Conservation (phyloP, 2,329 filamentous ascomycete genomes). For the Botrytis hyacinthi region DNA sequence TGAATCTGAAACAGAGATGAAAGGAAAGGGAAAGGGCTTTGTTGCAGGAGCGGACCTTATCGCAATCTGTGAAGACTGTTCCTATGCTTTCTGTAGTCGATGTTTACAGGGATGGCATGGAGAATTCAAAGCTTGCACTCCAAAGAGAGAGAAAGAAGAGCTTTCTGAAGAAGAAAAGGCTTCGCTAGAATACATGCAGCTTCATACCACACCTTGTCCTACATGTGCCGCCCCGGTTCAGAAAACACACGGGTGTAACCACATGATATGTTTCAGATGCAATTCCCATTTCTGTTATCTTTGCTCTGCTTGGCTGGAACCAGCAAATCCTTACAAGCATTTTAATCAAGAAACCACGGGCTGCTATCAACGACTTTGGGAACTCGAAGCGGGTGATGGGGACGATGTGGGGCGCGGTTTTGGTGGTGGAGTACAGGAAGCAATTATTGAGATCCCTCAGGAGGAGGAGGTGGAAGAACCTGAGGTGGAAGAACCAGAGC, state of each 20-base stretch:
- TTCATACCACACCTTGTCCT: conserved; percentile 84
- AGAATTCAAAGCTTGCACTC: conserved; percentile 68
- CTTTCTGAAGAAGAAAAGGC: conserved; percentile 82
- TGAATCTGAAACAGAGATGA: conserved; percentile 44
- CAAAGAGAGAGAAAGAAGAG: conserved; percentile 64
- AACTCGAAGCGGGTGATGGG: conserved; percentile 78
- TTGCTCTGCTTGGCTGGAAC: conserved; percentile 81
- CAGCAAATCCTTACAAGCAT: conserved; percentile 80
- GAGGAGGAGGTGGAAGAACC: conserved; percentile 17
- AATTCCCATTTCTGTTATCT: conserved; percentile 93
- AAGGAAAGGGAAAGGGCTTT: conserved; percentile 26
- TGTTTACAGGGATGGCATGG: conserved; percentile 86
- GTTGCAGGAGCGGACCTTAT: conserved; percentile 58
- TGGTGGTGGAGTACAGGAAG: conserved; percentile 26
- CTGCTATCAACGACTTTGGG: conserved; percentile 89
- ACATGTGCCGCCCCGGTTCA: conserved; percentile 82
- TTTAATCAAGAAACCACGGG: conserved; percentile 70
- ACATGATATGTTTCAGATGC: conserved; percentile 93
- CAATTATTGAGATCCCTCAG: conserved; percentile 20
- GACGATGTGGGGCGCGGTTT: conserved; percentile 38
- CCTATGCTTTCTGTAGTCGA: conserved; percentile 79
- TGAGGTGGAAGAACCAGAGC: conserved; percentile 20
- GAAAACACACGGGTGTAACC: conserved; percentile 93
- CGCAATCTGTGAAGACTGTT: conserved; percentile 83
- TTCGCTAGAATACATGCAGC: conserved; percentile 76